Percentiles rank a stretch among this genome's conserved stretches.
Evolutionary conservation across 2,329 filamentous ascomycete species (phyloP).

Genomic region (Cytospora chrysosperma): DNA sequence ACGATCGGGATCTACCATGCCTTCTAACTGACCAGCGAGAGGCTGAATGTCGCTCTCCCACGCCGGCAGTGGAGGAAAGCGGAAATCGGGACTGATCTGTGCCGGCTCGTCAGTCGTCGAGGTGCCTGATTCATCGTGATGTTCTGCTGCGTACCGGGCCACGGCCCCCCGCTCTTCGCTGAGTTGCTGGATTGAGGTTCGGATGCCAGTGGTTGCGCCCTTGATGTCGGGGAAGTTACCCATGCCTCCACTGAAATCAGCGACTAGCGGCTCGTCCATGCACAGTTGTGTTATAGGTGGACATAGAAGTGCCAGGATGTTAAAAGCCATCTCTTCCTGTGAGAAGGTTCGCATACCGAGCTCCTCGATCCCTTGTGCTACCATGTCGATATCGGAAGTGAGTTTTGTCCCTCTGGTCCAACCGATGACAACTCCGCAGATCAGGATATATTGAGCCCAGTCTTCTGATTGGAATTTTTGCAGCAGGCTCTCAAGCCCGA

Average conservation of each 20-base stretch:
- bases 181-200: no score
- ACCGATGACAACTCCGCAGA: constrained; percentile 43
- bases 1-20: constrained; percentile 39
- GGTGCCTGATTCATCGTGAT: no score
- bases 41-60: no score
- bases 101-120: no score
- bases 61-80: no score
- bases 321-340: constrained; percentile 40
- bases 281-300: constrained; percentile 31
- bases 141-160: no score
- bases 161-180: no score
- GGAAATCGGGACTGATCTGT: no score
- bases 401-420: constrained; percentile 46
- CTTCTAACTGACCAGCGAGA: no score
- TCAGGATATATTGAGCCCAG: constrained; percentile 38
- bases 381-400: constrained; percentile 42
- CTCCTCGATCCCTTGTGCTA: constrained; percentile 39
- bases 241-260: constrained; percentile 40
- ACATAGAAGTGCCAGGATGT: constrained; percentile 37
- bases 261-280: constrained; percentile 37
- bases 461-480: constrained; percentile 36
- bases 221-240: constrained; percentile 29
- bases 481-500: constrained; percentile 38
- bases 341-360: constrained; percentile 41
- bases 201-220: no score